phyloP scores from a whole-genome alignment of 179 eudicot species.

The Silene noctiflora region DNA sequence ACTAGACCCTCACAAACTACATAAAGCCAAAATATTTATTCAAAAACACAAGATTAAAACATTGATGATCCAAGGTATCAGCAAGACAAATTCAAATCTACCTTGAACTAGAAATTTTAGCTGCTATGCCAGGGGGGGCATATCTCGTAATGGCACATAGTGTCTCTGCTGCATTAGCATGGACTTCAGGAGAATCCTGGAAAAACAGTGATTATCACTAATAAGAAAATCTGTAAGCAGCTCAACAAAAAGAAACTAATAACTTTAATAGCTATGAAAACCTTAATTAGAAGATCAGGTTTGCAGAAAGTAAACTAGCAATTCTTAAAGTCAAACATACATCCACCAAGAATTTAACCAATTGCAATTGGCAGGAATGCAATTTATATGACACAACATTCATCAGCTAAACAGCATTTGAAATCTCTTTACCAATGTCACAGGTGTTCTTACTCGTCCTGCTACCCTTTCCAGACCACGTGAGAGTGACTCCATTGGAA shows the following conservation, averaged over 20 bases:
- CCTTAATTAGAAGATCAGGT: no score
- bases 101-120: constrained; percentile 91
- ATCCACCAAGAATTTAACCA: no score
- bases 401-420: background rate
- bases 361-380: no score
- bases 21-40: background rate
- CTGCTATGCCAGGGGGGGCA: constrained; percentile 82
- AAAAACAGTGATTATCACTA: constrained; percentile 20
- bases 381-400: background rate
- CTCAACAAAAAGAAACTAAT: background rate
- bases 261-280: background rate
- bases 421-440: constrained; percentile 3
- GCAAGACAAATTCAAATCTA: constrained; percentile 26
- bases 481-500: background rate
- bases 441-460: background rate
- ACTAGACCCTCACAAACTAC: background rate
- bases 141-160: constrained; percentile 82
- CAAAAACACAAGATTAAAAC: background rate
- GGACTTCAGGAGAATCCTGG: constrained; percentile 97
- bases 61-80: constrained; percentile 12
- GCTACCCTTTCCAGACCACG: background rate
- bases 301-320: no score
- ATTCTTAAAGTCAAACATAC: no score
- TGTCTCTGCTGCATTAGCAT: constrained; percentile 94
- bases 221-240: background rate